These are phyloP conservation scores for Colletotrichum abscissum DNA, from an alignment of 2,329 filamentous ascomycete genomes.

Conservation along the genomic window DNA sequence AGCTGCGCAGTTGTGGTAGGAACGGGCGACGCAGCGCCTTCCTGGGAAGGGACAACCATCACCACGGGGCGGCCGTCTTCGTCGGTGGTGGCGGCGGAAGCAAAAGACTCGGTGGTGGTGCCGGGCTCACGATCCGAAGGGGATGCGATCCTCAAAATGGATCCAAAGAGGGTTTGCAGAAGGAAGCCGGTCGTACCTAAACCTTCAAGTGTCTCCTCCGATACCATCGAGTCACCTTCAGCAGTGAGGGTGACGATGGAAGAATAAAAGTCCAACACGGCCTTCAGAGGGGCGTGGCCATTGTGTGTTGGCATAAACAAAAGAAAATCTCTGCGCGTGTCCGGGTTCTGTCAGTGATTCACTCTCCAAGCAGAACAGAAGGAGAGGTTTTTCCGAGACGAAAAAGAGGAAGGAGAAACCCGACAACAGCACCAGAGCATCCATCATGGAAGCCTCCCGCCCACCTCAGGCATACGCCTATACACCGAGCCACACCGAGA, in stretches of 20 bases:
- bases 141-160: constrained; percentile 75
- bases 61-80: constrained; percentile 10
- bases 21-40: constrained; percentile 19
- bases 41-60: constrained; percentile 9
- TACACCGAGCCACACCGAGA: constrained; percentile 6
- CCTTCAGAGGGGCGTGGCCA: constrained; percentile 77
- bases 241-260: constrained; percentile 89
- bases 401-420: neutral
- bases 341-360: constrained; percentile 11
- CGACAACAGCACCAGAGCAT: neutral
- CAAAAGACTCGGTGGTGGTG: constrained; percentile 32
- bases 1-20: constrained; percentile 21
- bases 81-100: constrained; percentile 2
- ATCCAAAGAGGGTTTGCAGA: constrained; percentile 80
- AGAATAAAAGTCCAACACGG: constrained; percentile 91
- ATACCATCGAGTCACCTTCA: constrained; percentile 93
- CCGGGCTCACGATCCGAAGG: constrained; percentile 48
- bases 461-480: too few relatives aligned
- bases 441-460: neutral
- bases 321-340: constrained; percentile 80
- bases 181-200: constrained; percentile 88
- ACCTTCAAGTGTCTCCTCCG: constrained; percentile 90
- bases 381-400: neutral
- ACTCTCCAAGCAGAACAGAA: neutral
- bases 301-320: constrained; percentile 81